Evolutionary conservation across 2,329 filamentous ascomycete genomes (phyloP), one percentile per base, ranked within the genome.

Genomic region (Fusarium sp.): DNA sequence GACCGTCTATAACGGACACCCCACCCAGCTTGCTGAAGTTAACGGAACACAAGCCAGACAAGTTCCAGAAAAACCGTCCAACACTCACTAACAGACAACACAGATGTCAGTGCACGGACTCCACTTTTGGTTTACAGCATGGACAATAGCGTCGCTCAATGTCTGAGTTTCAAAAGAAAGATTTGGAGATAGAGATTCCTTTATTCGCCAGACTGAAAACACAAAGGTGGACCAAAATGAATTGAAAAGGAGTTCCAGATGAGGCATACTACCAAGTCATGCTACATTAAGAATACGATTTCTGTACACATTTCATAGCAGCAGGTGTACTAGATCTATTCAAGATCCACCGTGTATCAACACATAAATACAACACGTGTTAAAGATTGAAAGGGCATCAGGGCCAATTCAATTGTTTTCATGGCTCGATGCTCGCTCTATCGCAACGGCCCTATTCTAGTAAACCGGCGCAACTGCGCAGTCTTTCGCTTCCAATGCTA

Each of bases 391-490:
- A 65, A 38, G 41, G 52, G 47, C 56, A 57, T 69, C 12, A 31
- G 57, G 45, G 64, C 59, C 64, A 62, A 40, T 65, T 70, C 51
- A 65, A 69, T 69, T 65, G 44, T 41, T 70, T 60, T 33, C 50
- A 23, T 28, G 49, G 67, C 62, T 51, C 53, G 59, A 65, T 69
- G 68, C 67, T 71, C 67, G 64, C 59, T 70, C 67, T 52, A 53
- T 61, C 54, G 65, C 66, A 66, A 62, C 52, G 42, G 65, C 61
- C 45, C 41, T 66, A 37, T 52, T 33, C 13, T 18, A 20, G 10
- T 8, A 46, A 36, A 50, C 44, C 55, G 44, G 31, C 58, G 51
- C 51, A 40, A 46, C 37, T 41, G 38, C 34, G 41, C 41, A 15
- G 58, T 33, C 46, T 34, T 45, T 51, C 57, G 42, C 54, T 57